phyloP scores from a whole-genome alignment of 2,329 filamentous ascomycete species.

The Aspergillus ustus region DNA sequence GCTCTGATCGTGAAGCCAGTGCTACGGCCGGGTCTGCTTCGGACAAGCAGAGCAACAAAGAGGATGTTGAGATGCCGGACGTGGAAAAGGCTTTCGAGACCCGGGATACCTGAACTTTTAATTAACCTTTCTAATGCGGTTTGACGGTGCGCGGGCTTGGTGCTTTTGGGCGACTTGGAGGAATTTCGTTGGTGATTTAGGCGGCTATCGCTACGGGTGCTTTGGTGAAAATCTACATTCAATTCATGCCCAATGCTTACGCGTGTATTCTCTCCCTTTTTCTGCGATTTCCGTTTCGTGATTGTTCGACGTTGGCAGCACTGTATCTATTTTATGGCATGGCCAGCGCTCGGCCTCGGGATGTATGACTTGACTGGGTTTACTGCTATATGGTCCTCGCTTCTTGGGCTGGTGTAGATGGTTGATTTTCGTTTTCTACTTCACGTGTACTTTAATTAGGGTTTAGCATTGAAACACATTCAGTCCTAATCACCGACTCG shows the following conservation, averaged over 20 bases:
- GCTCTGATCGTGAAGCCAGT: slow-evolving; percentile 26
- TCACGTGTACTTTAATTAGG: slow-evolving; percentile 16
- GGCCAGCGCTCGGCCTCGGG: slow-evolving; percentile 24
- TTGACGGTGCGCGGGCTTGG: background rate
- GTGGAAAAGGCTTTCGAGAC: slow-evolving; percentile 31
- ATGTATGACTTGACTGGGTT: slow-evolving; percentile 27
- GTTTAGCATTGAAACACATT: background rate
- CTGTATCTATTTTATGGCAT: slow-evolving; percentile 21
- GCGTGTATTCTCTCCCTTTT: slow-evolving; percentile 16
- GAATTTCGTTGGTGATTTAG: slow-evolving; percentile 5
- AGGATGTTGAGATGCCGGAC: slow-evolving; percentile 43
- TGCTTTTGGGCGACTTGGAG: slow-evolving; percentile 13
- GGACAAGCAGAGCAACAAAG: slow-evolving; percentile 28
- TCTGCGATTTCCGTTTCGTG: slow-evolving; percentile 16
- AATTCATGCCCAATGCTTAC: slow-evolving; percentile 2
- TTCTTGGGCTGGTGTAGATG: slow-evolving; percentile 20
- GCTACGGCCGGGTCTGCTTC: slow-evolving; percentile 20
- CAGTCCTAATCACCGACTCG: background rate
- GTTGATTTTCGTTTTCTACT: slow-evolving; percentile 1
- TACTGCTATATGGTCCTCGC: slow-evolving; percentile 14
- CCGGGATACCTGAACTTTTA: slow-evolving; percentile 26
- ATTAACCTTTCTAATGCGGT: background rate
- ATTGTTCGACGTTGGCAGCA: slow-evolving; percentile 3
- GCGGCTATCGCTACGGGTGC: slow-evolving; percentile 10
- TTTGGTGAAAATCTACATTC: slow-evolving; percentile 15